Base-by-base conservation (phyloP, 495 filamentous ascomycete genomes). In the Pyrenopolyporus hunteri region DNA sequence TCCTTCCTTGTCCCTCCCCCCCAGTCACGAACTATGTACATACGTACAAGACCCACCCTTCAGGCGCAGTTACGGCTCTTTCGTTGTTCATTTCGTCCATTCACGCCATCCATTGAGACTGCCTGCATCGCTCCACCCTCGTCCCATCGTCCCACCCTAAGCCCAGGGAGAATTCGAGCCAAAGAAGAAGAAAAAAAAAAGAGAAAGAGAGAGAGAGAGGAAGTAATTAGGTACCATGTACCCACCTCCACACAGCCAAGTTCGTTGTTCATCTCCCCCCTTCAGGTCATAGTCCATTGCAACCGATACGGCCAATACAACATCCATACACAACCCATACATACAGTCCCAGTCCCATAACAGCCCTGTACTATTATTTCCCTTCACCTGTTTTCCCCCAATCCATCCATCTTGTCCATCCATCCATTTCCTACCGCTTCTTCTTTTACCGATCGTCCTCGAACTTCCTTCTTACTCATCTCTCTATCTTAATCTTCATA, bases 371-470 rank as follows among this genome's bases (percentile, higher is more conserved):
- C 44, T 51, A 56, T 46, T 39, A 56, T 58, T 53, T 44, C 61
- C 65, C 57, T 64, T 63, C 65, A 50, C 52, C 51, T 52, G 57
- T 60, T 57, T 53, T 60, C 58, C 62, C 36, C 17, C 37, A 40
- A 60, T 72, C 69, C 66, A 57, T n/a, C n/a, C n/a, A 66, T 68
- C 70, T 65, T 64, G 17, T 51, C 52, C 66, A 62, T 73, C 69
- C 67, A 57, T 68, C 67, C 64, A 67, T 70, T 69, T 70, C 70
- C 68, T 66, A 73, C 64, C 57, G 50, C 57, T 68, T 57, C 59
- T 69, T 63, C 65, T 42, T 56, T 66, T 68, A 62, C 54, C 62
- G 57, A 56, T 45, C 42, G 59, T 57, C 66, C 58, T 76, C 69
- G 70, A 64, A 56, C 68, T 64, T 59, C 49, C 60, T 64, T 61